These are phyloP conservation scores for Diplodia seriata DNA, from an alignment of 2,329 filamentous ascomycete genomes.

Conservation along the genomic window DNA sequence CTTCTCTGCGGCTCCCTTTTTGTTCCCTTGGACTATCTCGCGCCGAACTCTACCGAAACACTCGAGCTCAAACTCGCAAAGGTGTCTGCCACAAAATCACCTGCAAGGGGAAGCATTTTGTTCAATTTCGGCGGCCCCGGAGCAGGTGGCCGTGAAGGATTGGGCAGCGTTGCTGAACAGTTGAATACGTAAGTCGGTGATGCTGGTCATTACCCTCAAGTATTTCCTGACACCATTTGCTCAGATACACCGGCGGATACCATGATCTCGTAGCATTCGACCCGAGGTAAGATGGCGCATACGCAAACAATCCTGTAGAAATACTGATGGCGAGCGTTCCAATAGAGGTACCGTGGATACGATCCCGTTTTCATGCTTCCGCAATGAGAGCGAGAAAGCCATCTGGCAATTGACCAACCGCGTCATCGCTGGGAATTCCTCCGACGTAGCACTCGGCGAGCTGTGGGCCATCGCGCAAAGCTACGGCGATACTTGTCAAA, in stretches of 20 bases:
- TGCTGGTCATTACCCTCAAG: neutral
- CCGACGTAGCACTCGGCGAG: constrained; percentile 33
- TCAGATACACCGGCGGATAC: constrained; percentile 31
- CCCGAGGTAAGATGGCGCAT: constrained; percentile 10
- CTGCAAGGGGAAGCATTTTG: constrained; percentile 36
- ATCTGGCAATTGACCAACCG: neutral
- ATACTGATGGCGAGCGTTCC: neutral
- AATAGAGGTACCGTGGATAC: constrained; percentile 30
- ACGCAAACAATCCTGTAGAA: accelerated
- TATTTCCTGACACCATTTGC: neutral
- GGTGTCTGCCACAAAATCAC: constrained; percentile 34
- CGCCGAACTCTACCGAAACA: no score
- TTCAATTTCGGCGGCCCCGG: constrained; percentile 41
- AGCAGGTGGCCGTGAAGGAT: neutral
- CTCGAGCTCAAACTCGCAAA: constrained; percentile 35
- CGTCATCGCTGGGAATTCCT: constrained; percentile 20
- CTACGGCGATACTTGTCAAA: constrained; percentile 30
- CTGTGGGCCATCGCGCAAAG: constrained; percentile 32
- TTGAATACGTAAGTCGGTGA: neutral
- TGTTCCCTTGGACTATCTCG: constrained; percentile 48
- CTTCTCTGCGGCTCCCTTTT: constrained; percentile 42
- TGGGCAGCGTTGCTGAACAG: neutral
- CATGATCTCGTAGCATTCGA: constrained; percentile 35
- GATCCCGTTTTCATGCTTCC: constrained; percentile 35
- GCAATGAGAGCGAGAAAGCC: constrained; percentile 1